phyloP scores from a whole-genome alignment of 331 rosid genomes.

The Malus hybrid region DNA sequence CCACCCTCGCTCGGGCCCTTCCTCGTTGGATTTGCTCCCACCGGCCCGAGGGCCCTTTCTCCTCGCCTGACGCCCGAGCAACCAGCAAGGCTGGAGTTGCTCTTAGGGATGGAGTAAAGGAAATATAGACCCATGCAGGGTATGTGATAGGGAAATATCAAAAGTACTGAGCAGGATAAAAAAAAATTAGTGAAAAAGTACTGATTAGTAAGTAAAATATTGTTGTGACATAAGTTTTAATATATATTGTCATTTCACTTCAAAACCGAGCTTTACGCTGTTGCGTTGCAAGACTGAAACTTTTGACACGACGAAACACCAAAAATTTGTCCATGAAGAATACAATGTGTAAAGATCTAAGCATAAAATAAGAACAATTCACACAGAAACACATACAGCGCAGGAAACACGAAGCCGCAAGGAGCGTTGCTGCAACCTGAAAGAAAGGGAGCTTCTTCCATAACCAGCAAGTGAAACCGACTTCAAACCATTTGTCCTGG shows the following conservation, averaged over 20 bases:
- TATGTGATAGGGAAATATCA: too few species aligned
- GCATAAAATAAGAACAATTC: background rate
- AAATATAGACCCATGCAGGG: too few species aligned
- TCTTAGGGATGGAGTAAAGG: too few species aligned
- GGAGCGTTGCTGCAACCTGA: conserved; percentile 15
- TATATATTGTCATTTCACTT: background rate
- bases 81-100: too few species aligned
- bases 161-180: too few species aligned
- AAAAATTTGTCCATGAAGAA: background rate
- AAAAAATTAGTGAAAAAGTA: too few species aligned
- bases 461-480: conserved; percentile 17
- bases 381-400: conserved; percentile 38
- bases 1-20: too few species aligned
- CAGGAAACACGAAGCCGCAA: conserved; percentile 36
- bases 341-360: conserved; percentile 1
- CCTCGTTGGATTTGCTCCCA: too few species aligned
- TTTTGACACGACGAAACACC: background rate
- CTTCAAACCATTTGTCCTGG: conserved; percentile 11
- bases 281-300: background rate
- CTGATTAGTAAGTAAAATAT: too few species aligned
- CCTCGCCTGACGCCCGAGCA: too few species aligned
- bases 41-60: too few species aligned
- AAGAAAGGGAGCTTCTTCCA: conserved; percentile 35
- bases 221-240: too few species aligned
- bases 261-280: background rate